phyloP scores from a whole-genome alignment of 306 rosid genomes.

The Prunus mira region DNA sequence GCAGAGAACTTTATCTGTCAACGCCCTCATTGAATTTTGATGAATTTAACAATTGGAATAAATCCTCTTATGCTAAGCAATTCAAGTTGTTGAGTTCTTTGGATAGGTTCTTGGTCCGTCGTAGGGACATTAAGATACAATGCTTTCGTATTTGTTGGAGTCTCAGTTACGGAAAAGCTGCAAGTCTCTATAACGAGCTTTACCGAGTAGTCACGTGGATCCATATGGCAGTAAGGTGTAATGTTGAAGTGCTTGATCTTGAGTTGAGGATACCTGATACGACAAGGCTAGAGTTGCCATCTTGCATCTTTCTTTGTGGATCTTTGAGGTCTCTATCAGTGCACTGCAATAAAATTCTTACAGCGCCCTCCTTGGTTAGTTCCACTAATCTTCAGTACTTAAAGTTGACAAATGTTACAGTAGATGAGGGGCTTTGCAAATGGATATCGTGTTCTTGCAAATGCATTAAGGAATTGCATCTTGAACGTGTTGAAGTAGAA shows the following conservation, averaged over 20 bases:
- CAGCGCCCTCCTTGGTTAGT: not conserved
- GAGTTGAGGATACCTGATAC: not conserved
- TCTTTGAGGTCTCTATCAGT: constrained; percentile 5
- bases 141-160: constrained; percentile 1
- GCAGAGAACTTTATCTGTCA: not conserved
- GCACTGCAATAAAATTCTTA: not conserved
- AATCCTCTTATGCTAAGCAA: not conserved
- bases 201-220: constrained; percentile 9
- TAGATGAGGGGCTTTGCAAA: constrained; percentile 2
- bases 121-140: not conserved
- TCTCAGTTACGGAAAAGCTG: not conserved
- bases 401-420: not conserved
- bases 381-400: constrained; percentile 8
- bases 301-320: not conserved
- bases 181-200: not conserved
- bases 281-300: not conserved
- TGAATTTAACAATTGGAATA: not conserved
- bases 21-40: not conserved
- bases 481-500: not conserved
- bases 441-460: constrained; percentile 10
- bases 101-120: constrained; percentile 1
- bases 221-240: constrained; percentile 1
- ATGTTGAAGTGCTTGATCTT: constrained; percentile 10
- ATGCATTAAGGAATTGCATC: constrained; percentile 4
- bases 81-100: not conserved